Percentiles rank a stretch among this genome's conserved stretches.
phyloP scores from a whole-genome alignment of 1,284 basidiomycete genomes.

The Ceratobasidium sp. region DNA sequence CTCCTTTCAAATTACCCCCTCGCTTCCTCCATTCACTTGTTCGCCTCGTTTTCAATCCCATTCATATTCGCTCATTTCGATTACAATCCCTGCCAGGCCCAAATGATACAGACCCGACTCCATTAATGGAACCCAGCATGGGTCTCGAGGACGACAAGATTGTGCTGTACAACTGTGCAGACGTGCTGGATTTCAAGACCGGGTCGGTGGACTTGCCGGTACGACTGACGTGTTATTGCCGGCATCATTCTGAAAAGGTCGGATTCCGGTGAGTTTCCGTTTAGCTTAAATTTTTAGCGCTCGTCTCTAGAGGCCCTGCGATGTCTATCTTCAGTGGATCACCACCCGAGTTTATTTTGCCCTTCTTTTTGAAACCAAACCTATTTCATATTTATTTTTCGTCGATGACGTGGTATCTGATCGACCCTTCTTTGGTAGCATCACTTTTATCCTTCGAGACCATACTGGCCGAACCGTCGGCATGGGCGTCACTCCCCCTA shows the following conservation, averaged over 20 bases:
- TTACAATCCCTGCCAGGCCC: slow-evolving; percentile 50
- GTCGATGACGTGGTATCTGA: not conserved
- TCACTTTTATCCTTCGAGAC: slow-evolving; percentile 92
- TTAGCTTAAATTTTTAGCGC: not conserved
- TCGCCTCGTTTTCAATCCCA: not conserved
- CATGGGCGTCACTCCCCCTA: slow-evolving; percentile 87
- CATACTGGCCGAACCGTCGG: slow-evolving; percentile 86
- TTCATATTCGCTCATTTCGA: not conserved
- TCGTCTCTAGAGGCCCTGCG: not conserved
- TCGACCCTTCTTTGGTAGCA: slow-evolving; percentile 61
- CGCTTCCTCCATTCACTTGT: not conserved
- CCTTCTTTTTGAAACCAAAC: not conserved
- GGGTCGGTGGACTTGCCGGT: slow-evolving; percentile 93
- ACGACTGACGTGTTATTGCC: slow-evolving; percentile 98
- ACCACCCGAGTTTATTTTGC: not conserved
- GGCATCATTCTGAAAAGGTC: slow-evolving; percentile 97
- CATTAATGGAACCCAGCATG: slow-evolving; percentile 55
- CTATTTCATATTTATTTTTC: slow-evolving; percentile 9
- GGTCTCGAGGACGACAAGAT: slow-evolving; percentile 71
- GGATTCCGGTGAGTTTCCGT: slow-evolving; percentile 76
- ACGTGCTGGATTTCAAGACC: slow-evolving; percentile 89
- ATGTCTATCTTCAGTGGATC: not conserved
- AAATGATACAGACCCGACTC: slow-evolving; percentile 55
- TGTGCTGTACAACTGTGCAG: slow-evolving; percentile 95
- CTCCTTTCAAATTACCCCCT: not conserved